Base-by-base conservation (phyloP, 1,284 basidiomycete species). In the Ceratobasidium sp. region DNA sequence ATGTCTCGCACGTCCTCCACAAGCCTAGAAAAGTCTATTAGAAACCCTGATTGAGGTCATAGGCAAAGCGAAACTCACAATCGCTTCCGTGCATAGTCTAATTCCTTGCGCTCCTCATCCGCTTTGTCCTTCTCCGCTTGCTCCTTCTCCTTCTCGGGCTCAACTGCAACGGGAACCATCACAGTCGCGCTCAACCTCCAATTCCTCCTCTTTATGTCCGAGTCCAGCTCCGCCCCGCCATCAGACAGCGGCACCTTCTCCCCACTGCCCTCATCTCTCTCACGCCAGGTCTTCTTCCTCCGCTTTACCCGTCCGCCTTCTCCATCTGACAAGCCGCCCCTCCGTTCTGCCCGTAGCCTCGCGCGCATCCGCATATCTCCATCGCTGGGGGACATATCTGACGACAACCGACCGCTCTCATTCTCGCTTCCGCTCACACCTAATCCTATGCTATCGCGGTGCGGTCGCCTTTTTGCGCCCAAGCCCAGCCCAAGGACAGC, bases 341-440 rank as follows among this genome's bases (percentile, higher is more conserved):
- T 17, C 2, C 54, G 22, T 6, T 17, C 11, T 15, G 47, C 65
- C 19, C 50, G 5, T 17, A 19, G 24, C 50, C 50, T 27, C 15
- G 22, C 50, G n/a, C 31, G 19, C 31, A 44, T 4, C 65, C 53
- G 29, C 31, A 33, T 15, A 33, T 71, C 66, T 29, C 11, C 54
- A 71, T 71, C 66, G 29, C 66, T 71, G 4, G 69, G 69, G 17
- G 65, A 67, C 11, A 51, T 45, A 44, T 72, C 69, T 2, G 56
- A 60, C 19, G 57, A 60, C 17, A 72, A 14, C 14, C 69, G 41
- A 5, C 31, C 69, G 9, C 69, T 56, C 57, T 72, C 69, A n/a
- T 72, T 72, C 50, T 72, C 69, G 48, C 69, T 72, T 57, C 69
- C 69, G n/a, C 69, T 72, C 27, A 71, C 36, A 9, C 66, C 44